Percentiles rank a stretch among this genome's conserved stretches.
Conservation (phyloP, 352 stramenopile genomes). For the Blastocystis sp. region DNA sequence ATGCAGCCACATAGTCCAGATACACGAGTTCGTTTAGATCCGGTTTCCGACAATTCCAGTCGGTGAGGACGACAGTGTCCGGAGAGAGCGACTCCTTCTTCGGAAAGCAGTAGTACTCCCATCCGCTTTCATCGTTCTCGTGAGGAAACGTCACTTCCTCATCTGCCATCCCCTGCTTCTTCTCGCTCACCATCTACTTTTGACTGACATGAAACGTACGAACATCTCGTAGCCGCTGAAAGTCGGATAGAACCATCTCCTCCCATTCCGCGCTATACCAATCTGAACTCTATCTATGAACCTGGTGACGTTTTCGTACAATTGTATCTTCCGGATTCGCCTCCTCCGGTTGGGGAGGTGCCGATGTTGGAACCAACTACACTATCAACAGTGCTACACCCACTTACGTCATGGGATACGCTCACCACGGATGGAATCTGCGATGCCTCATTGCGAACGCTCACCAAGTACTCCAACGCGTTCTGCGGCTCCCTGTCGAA, state of each 20-base stretch:
- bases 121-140: slow-evolving; percentile 39
- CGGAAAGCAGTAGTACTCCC: slow-evolving; percentile 54
- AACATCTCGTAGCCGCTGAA: slow-evolving; percentile 2
- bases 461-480: slow-evolving; percentile 40
- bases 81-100: neutral
- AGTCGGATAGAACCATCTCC: neutral
- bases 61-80: neutral
- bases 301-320: neutral
- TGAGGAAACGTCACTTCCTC: neutral
- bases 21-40: neutral
- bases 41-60: neutral
- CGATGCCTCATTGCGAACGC: neutral
- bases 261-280: neutral
- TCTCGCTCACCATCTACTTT: neutral
- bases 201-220: neutral
- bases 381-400: neutral
- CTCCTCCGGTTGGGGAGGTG: neutral
- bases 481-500: slow-evolving; percentile 4
- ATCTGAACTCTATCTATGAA: neutral
- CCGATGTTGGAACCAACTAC: neutral
- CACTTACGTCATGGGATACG: neutral
- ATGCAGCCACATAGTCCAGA: neutral
- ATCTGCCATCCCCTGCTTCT: neutral
- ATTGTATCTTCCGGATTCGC: neutral
- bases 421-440: neutral